Percentiles rank a stretch among this genome's conserved stretches.
Evolutionary conservation across 31 red algal species (phyloP).

Genomic region (Pterothamnion heteromorphum): DNA sequence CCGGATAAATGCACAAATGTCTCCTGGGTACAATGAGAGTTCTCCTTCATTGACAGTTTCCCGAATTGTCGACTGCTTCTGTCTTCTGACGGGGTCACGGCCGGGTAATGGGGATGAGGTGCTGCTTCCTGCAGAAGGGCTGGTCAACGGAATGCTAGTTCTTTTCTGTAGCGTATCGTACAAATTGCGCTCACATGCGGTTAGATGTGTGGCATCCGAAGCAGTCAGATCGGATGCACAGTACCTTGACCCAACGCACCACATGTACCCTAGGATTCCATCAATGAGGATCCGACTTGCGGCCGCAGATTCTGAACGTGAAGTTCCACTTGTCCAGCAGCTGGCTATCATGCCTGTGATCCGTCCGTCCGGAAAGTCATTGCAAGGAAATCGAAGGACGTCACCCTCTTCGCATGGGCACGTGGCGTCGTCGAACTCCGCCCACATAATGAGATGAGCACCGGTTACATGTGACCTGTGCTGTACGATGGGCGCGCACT

Average conservation of each 20-base stretch:
- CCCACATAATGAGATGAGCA: background rate
- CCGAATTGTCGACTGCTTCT: background rate
- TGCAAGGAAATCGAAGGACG: background rate
- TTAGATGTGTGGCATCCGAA: background rate
- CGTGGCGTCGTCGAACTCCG: background rate
- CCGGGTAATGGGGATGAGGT: background rate
- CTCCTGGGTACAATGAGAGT: background rate
- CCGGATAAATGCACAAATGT: background rate
- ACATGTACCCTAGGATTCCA: background rate
- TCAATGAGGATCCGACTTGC: background rate
- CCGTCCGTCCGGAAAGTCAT: background rate
- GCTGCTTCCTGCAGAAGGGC: background rate
- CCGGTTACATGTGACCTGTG: background rate
- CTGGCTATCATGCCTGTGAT: background rate
- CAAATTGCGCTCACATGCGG: background rate
- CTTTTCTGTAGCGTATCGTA: background rate
- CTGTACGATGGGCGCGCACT: constrained; percentile 14
- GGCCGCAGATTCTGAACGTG: background rate
- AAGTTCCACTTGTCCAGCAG: background rate
- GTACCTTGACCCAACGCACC: background rate
- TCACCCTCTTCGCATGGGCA: background rate
- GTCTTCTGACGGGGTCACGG: background rate
- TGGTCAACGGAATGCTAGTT: background rate
- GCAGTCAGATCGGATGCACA: background rate
- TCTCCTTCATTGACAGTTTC: background rate